Percentiles rank a stretch among this genome's conserved stretches.
phyloP scores from a whole-genome alignment of 192 early-diverging fungal species.

The Lobosporangium transversale region DNA sequence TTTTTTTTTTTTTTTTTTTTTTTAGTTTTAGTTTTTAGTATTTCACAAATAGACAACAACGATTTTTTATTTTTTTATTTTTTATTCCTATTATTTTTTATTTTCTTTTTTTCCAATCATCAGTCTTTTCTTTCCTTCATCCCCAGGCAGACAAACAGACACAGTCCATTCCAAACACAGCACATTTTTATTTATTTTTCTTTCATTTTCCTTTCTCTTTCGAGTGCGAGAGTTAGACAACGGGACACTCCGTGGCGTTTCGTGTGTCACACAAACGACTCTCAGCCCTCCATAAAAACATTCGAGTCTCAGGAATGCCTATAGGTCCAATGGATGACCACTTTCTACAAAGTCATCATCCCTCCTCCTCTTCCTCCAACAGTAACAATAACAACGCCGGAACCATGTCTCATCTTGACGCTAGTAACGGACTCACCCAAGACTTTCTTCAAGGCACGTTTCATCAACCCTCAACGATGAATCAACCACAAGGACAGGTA shows the following conservation, averaged over 20 bases:
- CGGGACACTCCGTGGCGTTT: no score
- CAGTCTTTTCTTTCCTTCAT: no score
- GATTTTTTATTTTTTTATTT: not conserved
- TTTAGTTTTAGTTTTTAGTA: no score
- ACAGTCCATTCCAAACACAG: no score
- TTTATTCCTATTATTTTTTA: not conserved
- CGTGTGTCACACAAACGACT: not conserved
- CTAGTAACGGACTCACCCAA: conserved; percentile 16
- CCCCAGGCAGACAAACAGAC: no score
- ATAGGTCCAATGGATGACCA: conserved; percentile 54
- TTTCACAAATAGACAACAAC: no score
- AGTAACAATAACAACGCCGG: conserved; percentile 1
- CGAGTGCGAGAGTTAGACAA: no score
- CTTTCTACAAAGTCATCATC: conserved; percentile 28
- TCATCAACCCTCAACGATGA: conserved; percentile 74
- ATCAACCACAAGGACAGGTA: conserved; percentile 75
- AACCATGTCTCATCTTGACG: conserved; percentile 8
- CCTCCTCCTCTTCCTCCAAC: not conserved
- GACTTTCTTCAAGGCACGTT: conserved; percentile 37
- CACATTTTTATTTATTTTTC: no score
- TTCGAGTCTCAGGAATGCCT: conserved; percentile 7
- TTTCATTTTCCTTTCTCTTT: no score
- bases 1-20: no score
- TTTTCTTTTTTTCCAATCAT: not conserved
- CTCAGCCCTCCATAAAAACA: no score